phyloP scores from a whole-genome alignment of 1,139 yeast genomes.

The Blastobotrys apis region DNA sequence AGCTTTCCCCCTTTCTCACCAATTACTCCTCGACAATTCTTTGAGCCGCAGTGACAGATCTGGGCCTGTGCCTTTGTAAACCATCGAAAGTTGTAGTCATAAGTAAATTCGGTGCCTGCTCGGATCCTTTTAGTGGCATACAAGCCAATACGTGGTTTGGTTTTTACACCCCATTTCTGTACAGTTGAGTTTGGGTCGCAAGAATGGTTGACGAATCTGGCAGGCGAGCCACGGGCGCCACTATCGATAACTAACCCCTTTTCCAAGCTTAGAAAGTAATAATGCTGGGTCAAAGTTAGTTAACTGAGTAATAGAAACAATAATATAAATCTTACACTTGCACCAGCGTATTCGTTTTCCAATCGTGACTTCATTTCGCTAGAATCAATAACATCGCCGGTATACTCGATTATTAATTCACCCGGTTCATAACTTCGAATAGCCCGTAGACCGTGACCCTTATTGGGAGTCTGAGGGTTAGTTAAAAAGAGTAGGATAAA shows the following conservation, averaged over 20 bases:
- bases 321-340: conserved; percentile 7
- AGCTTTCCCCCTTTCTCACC: conserved; percentile 22
- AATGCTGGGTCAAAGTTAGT: no score
- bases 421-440: conserved; percentile 36
- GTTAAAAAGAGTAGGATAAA: not conserved
- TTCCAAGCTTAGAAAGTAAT: conserved; percentile 38
- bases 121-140: conserved; percentile 37
- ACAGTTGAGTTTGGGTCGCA: conserved; percentile 42
- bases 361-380: conserved; percentile 35
- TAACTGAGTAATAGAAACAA: no score
- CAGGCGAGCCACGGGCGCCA: conserved; percentile 40
- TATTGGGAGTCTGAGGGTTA: conserved; percentile 26
- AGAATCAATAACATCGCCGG: conserved; percentile 41
- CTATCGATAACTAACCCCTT: conserved; percentile 40
- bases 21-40: conserved; percentile 38
- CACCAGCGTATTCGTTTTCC: conserved; percentile 26
- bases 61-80: conserved; percentile 39
- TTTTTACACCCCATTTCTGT: conserved; percentile 43
- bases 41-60: conserved; percentile 38
- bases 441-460: conserved; percentile 40
- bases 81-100: conserved; percentile 43
- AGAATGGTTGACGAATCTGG: conserved; percentile 44
- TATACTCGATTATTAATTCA: conserved; percentile 42
- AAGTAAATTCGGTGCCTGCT: conserved; percentile 39
- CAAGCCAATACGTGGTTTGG: conserved; percentile 40